phyloP scores from a whole-genome alignment of 2,329 filamentous ascomycete species.

The Colletotrichum orchidophilum region DNA sequence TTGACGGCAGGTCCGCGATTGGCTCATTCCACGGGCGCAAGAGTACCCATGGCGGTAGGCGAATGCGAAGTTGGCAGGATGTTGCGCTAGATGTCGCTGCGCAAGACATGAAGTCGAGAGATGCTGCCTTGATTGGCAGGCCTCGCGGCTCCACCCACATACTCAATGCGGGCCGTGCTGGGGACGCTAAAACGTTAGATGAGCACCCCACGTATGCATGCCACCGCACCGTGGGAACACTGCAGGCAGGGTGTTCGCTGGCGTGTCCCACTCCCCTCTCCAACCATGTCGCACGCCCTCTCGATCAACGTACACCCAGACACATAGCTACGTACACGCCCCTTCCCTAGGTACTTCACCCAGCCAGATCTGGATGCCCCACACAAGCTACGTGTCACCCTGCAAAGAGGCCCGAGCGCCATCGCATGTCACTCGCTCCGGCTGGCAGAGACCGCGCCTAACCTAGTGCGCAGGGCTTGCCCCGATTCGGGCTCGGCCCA shows the following conservation, averaged over 20 bases:
- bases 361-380: too few species aligned
- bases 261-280: too few species aligned
- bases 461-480: not conserved
- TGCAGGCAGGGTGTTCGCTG: not conserved
- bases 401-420: not conserved
- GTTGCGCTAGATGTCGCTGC: not conserved
- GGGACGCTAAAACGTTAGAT: not conserved
- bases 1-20: not conserved
- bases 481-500: not conserved
- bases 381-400: not conserved
- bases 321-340: too few species aligned
- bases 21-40: too few species aligned
- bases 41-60: not conserved
- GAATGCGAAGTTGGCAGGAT: not conserved
- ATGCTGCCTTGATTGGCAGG: not conserved
- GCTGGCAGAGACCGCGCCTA: not conserved
- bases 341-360: too few species aligned
- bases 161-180: not conserved
- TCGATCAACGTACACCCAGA: too few species aligned
- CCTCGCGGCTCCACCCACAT: not conserved
- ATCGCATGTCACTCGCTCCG: not conserved
- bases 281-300: too few species aligned
- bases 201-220: not conserved
- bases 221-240: not conserved
- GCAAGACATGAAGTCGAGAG: not conserved